Percentiles rank a stretch among this genome's conserved stretches.
Evolutionary conservation across 176 grass and related monocot species (phyloP).

Genomic region (Rhynchospora tenuis): DNA sequence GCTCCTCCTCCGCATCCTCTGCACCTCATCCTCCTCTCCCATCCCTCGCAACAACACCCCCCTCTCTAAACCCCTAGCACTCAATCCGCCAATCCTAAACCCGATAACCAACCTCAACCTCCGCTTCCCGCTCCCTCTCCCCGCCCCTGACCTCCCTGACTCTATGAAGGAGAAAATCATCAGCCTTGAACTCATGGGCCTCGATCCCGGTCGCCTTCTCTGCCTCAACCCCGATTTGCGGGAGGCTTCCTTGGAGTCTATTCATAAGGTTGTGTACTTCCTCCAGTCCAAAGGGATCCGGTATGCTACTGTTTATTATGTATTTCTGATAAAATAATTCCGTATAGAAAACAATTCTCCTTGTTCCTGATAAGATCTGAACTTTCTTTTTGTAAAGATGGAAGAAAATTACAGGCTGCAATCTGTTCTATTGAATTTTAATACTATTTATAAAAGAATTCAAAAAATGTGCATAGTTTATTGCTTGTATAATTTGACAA

Average conservation of each 20-base stretch:
- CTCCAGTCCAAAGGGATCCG: constrained; percentile 58
- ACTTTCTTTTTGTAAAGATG: not conserved
- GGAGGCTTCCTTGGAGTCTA: constrained; percentile 40
- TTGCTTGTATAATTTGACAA: not conserved
- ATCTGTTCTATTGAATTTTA: no score
- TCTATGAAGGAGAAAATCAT: constrained; percentile 69
- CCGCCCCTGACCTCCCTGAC: constrained; percentile 38
- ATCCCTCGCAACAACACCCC: not conserved
- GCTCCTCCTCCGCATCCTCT: not conserved
- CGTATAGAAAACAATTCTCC: not conserved
- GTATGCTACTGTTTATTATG: not conserved
- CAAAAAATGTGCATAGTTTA: not conserved
- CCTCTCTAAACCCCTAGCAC: constrained; percentile 2
- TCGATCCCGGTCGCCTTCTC: constrained; percentile 50
- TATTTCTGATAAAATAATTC: not conserved
- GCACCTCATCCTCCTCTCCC: constrained; percentile 10
- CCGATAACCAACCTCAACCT: not conserved
- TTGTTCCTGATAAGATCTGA: not conserved
- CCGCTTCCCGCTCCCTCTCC: constrained; percentile 11
- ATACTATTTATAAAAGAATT: no score
- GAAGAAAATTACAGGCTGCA: no score
- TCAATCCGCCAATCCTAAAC: not conserved
- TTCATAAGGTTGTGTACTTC: constrained; percentile 48
- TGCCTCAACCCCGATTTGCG: constrained; percentile 42
- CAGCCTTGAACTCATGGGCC: constrained; percentile 66